Conservation (phyloP, 2,329 filamentous ascomycete genomes). For the Rhexocercosporidium sp. region DNA sequence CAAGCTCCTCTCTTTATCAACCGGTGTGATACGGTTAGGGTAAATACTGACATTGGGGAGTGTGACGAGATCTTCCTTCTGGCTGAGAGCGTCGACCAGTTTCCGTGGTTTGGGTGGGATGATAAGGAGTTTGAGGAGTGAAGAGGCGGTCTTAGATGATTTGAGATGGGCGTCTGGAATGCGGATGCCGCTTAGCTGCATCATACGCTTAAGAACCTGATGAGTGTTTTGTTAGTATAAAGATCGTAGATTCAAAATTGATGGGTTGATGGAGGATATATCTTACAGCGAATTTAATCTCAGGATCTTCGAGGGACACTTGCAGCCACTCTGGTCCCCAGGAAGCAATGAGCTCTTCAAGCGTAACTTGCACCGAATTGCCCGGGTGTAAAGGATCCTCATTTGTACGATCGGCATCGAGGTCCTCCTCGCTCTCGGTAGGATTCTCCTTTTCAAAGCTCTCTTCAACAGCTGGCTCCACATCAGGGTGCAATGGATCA, state of each 20-base stretch:
- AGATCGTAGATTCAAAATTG: background rate
- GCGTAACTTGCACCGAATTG: slow-evolving; percentile 29
- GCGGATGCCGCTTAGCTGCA: slow-evolving; percentile 79
- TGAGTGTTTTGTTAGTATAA: slow-evolving; percentile 21
- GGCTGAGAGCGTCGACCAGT: slow-evolving; percentile 63
- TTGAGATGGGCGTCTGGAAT: slow-evolving; percentile 73
- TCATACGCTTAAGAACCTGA: slow-evolving; percentile 80
- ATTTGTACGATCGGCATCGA: slow-evolving; percentile 36
- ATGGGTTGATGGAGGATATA: background rate
- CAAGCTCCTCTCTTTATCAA: slow-evolving; percentile 72
- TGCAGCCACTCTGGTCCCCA: slow-evolving; percentile 64
- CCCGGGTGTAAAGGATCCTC: slow-evolving; percentile 27
- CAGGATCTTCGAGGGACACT: slow-evolving; percentile 59
- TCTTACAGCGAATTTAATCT: slow-evolving; percentile 76
- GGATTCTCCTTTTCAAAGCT: slow-evolving; percentile 28
- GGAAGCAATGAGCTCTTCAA: slow-evolving; percentile 43
- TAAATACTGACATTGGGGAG: slow-evolving; percentile 76
- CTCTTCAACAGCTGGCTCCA: slow-evolving; percentile 24
- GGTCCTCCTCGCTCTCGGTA: slow-evolving; percentile 38
- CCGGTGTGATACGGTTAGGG: slow-evolving; percentile 66
- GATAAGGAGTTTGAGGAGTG: slow-evolving; percentile 59
- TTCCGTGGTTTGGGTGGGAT: slow-evolving; percentile 63
- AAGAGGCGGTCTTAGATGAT: slow-evolving; percentile 57
- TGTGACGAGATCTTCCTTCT: slow-evolving; percentile 51
- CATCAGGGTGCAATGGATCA: slow-evolving; percentile 33